phyloP scores from a whole-genome alignment of 2,329 filamentous ascomycete species.

The Ceratocystis cacaofunesta region DNA sequence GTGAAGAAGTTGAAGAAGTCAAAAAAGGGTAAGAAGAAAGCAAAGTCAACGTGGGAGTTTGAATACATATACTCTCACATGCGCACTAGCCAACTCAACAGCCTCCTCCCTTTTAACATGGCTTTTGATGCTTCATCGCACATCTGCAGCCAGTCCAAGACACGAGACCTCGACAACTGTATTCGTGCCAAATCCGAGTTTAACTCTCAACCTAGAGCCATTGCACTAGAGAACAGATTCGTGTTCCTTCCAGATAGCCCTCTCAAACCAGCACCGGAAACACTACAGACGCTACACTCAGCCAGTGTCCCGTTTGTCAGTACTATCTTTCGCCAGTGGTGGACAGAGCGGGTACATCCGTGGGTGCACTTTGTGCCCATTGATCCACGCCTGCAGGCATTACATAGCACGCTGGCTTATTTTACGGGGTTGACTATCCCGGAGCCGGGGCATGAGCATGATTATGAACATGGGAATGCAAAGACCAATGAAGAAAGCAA shows the following conservation, averaged over 20 bases:
- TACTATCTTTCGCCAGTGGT: slow-evolving; percentile 66
- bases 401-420: slow-evolving; percentile 62
- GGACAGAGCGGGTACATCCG: slow-evolving; percentile 54
- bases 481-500: background rate
- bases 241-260: slow-evolving; percentile 60
- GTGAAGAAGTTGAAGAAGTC: slow-evolving; percentile 24
- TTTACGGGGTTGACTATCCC: slow-evolving; percentile 42
- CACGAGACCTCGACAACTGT: slow-evolving; percentile 25
- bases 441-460: slow-evolving; percentile 20
- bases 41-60: slow-evolving; percentile 7
- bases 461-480: slow-evolving; percentile 22
- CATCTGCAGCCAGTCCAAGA: slow-evolving; percentile 6
- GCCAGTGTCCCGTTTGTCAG: slow-evolving; percentile 54
- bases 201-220: slow-evolving; percentile 17
- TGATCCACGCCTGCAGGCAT: slow-evolving; percentile 55
- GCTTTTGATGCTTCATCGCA: slow-evolving; percentile 3
- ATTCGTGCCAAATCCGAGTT: slow-evolving; percentile 38
- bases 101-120: slow-evolving; percentile 33
- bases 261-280: slow-evolving; percentile 50
- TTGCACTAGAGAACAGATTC: slow-evolving; percentile 38
- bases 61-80: slow-evolving; percentile 6
- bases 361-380: slow-evolving; percentile 74
- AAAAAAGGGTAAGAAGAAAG: background rate
- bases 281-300: slow-evolving; percentile 42
- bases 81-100: slow-evolving; percentile 7